phyloP scores from a whole-genome alignment of 192 early-diverging fungal species.

The Radiomyces spectabilis region DNA sequence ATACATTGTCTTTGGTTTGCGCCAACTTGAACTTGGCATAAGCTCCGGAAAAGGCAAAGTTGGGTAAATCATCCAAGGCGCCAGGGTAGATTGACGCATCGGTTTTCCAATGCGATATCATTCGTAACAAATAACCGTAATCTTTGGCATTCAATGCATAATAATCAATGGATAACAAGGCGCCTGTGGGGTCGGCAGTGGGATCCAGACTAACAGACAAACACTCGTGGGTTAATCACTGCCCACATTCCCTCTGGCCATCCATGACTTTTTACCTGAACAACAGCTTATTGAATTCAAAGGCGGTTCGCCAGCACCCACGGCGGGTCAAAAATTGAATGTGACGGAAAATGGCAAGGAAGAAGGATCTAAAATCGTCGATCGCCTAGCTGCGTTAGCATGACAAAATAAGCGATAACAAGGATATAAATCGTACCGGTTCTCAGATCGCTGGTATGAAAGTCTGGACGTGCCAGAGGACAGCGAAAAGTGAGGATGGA shows the following conservation, averaged over 20 bases:
- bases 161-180: conserved; percentile 75
- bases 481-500: conserved; percentile 73
- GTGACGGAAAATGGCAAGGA: conserved; percentile 76
- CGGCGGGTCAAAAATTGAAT: conserved; percentile 77
- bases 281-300: conserved; percentile 82
- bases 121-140: conserved; percentile 48
- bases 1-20: no score
- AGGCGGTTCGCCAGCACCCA: conserved; percentile 90
- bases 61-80: conserved; percentile 44
- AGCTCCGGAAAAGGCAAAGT: conserved; percentile 70
- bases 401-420: not conserved
- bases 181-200: conserved; percentile 65
- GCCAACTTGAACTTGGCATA: conserved; percentile 67
- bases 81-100: conserved; percentile 22
- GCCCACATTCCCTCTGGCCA: not conserved
- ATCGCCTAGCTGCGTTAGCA: not conserved
- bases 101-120: conserved; percentile 11
- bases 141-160: conserved; percentile 75
- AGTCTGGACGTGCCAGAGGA: conserved; percentile 57
- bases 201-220: conserved; percentile 59
- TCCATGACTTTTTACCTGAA: conserved; percentile 16
- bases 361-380: conserved; percentile 44
- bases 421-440: conserved; percentile 39
- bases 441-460: conserved; percentile 67
- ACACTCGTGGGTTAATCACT: not conserved